A percentile compares a stretch with the other conserved stretches of the same genome.
Conservation (phyloP, 1,139 yeast species). For the Pichia sp. region DNA sequence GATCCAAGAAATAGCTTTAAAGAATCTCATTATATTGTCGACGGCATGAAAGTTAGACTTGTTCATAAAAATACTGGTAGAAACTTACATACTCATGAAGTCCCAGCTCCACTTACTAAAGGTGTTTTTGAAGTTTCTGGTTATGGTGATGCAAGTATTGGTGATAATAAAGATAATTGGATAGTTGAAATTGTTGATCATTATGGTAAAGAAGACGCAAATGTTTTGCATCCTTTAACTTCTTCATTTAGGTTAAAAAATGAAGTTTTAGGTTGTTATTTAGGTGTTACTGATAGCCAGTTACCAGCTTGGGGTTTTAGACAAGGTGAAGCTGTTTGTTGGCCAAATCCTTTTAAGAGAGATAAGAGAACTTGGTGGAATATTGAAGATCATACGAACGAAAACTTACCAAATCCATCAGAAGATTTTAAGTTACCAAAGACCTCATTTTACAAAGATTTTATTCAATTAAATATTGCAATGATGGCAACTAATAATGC, state of each 20-base stretch:
- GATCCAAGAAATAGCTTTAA: slow-evolving; percentile 49
- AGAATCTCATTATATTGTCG: slow-evolving; percentile 51
- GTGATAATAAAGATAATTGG: slow-evolving; percentile 95
- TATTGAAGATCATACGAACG: slow-evolving; percentile 78
- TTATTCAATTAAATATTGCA: slow-evolving; percentile 86
- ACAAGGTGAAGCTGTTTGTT: slow-evolving; percentile 93
- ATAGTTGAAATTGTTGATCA: slow-evolving; percentile 79
- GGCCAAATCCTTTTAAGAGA: slow-evolving; percentile 65
- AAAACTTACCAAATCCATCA: slow-evolving; percentile 65
- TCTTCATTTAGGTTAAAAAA: slow-evolving; percentile 75
- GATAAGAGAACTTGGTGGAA: slow-evolving; percentile 99
- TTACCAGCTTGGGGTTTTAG: slow-evolving; percentile 98
- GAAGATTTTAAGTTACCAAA: slow-evolving; percentile 72
- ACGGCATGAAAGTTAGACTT: slow-evolving; percentile 73
- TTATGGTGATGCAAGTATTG: slow-evolving; percentile 81
- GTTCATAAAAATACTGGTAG: slow-evolving; percentile 79
- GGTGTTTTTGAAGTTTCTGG: slow-evolving; percentile 80
- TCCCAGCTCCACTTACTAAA: slow-evolving; percentile 74
- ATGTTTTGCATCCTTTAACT: slow-evolving; percentile 76
- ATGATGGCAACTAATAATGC: slow-evolving; percentile 99
- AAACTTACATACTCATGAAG: slow-evolving; percentile 82
- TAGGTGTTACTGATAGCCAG: slow-evolving; percentile 71
- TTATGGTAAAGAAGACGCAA: slow-evolving; percentile 60
- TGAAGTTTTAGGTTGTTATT: slow-evolving; percentile 68
- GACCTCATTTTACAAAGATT: slow-evolving; percentile 81